Evolutionary conservation across 495 filamentous ascomycete genomes (phyloP).

Genomic region (Mytilinidion resinicola): DNA sequence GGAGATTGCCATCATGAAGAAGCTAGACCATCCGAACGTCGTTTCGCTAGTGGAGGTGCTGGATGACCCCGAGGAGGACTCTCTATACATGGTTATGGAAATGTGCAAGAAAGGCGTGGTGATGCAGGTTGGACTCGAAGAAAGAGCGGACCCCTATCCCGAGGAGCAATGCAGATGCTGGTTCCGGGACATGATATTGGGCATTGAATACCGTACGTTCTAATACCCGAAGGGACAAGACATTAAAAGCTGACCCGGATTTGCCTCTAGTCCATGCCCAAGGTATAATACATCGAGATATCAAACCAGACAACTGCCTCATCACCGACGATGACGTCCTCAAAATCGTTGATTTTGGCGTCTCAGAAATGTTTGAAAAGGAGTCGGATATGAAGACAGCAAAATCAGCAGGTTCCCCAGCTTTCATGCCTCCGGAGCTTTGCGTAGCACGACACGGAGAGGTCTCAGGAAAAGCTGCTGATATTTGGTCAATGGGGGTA

Average conservation of each 20-base stretch:
- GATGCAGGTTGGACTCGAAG: constrained; percentile 91
- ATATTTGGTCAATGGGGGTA: constrained; percentile 98
- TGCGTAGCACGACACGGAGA: constrained; percentile 85
- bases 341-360: constrained; percentile 96
- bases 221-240: not conserved
- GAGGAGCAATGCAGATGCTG: constrained; percentile 79
- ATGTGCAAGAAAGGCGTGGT: constrained; percentile 98
- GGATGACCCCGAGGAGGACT: constrained; percentile 92
- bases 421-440: constrained; percentile 89
- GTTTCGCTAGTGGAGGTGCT: constrained; percentile 90
- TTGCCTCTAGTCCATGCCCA: constrained; percentile 67
- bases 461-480: constrained; percentile 80
- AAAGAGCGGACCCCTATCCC: constrained; percentile 74
- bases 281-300: constrained; percentile 92
- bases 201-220: constrained; percentile 80
- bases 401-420: constrained; percentile 91
- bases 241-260: not conserved
- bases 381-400: constrained; percentile 81
- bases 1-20: constrained; percentile 99
- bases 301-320: constrained; percentile 95
- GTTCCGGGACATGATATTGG: constrained; percentile 93
- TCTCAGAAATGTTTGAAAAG: constrained; percentile 97
- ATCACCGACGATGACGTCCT: constrained; percentile 85
- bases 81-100: constrained; percentile 95
- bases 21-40: constrained; percentile 87